phyloP scores from a whole-genome alignment of 2,329 filamentous ascomycete genomes.

The Fusarium proliferatum region DNA sequence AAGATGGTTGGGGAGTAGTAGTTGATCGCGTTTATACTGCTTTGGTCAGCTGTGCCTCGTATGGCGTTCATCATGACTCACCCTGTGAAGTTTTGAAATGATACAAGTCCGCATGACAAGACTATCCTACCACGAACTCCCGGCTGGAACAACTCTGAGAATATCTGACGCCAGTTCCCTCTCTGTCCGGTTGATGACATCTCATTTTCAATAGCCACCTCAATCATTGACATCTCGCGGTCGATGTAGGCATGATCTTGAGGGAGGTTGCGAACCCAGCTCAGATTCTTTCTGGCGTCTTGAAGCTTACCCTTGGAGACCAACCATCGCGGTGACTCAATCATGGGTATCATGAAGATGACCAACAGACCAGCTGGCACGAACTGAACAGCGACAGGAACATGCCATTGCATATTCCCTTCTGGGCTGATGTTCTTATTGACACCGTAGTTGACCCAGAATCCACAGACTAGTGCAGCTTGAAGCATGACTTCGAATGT shows the following conservation, averaged over 20 bases:
- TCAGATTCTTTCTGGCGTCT: background rate
- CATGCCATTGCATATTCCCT: background rate
- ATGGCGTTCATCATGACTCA: fast-evolving
- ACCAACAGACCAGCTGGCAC: background rate
- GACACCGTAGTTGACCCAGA: background rate
- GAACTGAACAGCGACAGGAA: background rate
- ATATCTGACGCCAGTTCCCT: background rate
- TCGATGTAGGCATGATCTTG: background rate
- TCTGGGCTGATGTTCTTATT: background rate
- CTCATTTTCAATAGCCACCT: background rate
- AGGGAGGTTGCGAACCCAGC: background rate
- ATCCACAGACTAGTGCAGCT: background rate
- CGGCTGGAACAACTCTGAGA: background rate
- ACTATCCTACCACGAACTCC: background rate
- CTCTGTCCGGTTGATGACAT: background rate
- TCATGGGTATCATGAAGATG: background rate
- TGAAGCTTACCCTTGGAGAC: background rate
- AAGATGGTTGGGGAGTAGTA: background rate
- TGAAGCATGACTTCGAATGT: background rate
- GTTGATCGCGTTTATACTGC: background rate
- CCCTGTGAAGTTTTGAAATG: background rate
- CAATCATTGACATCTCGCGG: background rate
- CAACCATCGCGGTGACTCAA: background rate
- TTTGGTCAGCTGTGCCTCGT: background rate
- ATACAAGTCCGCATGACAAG: background rate